A percentile compares a stretch with the other conserved stretches of the same genome.
These are phyloP conservation scores for Neofusicoccum sp. DNA, from an alignment of 2,329 filamentous ascomycete species.

Conservation along the genomic window DNA sequence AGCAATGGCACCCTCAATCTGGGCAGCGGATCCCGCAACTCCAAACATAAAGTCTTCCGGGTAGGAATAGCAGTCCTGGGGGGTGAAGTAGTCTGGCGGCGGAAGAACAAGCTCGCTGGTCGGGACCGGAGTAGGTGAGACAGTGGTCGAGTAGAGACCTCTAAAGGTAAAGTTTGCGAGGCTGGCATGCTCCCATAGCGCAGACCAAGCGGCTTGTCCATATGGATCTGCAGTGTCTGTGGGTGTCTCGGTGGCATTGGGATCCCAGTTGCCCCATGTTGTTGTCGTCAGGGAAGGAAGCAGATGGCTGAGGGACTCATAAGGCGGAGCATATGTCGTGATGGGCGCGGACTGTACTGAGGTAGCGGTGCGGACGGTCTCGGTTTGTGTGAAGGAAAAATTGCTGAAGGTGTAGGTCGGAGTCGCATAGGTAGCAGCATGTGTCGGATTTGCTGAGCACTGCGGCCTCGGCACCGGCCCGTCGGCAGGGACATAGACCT, in stretches of 20 bases:
- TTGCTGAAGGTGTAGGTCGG: conserved; percentile 32
- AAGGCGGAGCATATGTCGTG: conserved; percentile 37
- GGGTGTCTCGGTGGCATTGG: conserved; percentile 32
- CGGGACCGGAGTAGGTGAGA: conserved; percentile 42
- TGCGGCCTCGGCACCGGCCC: conserved; percentile 30
- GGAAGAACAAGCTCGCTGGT: conserved; percentile 35
- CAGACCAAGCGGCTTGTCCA: conserved; percentile 41
- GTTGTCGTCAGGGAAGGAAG: conserved; percentile 38
- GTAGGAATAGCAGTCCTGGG: conserved; percentile 28
- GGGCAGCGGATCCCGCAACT: conserved; percentile 42
- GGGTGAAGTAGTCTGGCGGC: conserved; percentile 31
- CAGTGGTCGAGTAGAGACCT: conserved; percentile 38
- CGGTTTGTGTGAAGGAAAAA: conserved; percentile 39
- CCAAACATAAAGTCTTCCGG: conserved; percentile 43
- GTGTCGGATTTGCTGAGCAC: conserved; percentile 27
- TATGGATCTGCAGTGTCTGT: conserved; percentile 38
- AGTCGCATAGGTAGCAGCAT: conserved; percentile 24
- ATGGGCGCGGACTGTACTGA: conserved; percentile 33
- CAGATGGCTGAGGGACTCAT: conserved; percentile 34
- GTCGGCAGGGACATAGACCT: conserved; percentile 34
- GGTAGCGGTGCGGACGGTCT: conserved; percentile 40
- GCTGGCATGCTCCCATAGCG: conserved; percentile 36
- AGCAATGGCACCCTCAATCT: conserved; percentile 45
- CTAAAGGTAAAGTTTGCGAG: conserved; percentile 38
- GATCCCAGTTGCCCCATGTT: conserved; percentile 44